These are phyloP conservation scores for Alternaria hordeiaustralica DNA, from an alignment of 2,329 filamentous ascomycete genomes.

Conservation along the genomic window DNA sequence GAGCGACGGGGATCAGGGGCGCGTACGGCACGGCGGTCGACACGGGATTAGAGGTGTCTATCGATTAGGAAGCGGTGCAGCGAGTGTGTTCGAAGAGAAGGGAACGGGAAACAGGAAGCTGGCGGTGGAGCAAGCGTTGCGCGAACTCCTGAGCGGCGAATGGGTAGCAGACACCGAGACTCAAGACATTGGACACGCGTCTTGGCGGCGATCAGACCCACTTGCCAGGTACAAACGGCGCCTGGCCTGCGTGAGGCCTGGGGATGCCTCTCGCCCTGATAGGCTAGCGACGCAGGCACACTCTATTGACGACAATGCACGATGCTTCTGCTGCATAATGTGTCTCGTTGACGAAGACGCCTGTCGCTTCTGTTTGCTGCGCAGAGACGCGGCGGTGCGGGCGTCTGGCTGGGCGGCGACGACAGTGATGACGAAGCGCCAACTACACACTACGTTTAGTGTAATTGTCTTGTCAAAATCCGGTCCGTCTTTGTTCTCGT, in stretches of 20 bases:
- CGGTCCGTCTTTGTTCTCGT: constrained; percentile 6
- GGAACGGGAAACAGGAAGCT: constrained; percentile 8
- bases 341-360: constrained; percentile 14
- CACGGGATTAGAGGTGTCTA: not conserved
- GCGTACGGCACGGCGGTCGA: constrained; percentile 12
- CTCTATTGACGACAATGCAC: constrained; percentile 7
- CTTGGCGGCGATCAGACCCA: constrained; percentile 16
- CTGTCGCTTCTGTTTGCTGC: constrained; percentile 1
- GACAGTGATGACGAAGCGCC: constrained; percentile 20
- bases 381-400: not conserved
- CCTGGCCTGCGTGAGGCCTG: constrained; percentile 1
- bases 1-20: constrained; percentile 35
- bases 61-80: constrained; percentile 10
- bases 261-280: constrained; percentile 12
- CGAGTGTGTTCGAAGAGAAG: constrained; percentile 17
- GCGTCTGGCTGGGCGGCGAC: not conserved
- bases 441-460: constrained; percentile 10
- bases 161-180: constrained; percentile 8
- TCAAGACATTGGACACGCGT: constrained; percentile 16
- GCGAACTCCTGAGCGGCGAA: constrained; percentile 16
- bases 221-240: constrained; percentile 9
- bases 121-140: constrained; percentile 15
- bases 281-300: constrained; percentile 8
- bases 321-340: constrained; percentile 12
- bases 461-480: not conserved